phyloP scores from a whole-genome alignment of 345 rosid species.

The Psidium friedrichsthalianum region DNA sequence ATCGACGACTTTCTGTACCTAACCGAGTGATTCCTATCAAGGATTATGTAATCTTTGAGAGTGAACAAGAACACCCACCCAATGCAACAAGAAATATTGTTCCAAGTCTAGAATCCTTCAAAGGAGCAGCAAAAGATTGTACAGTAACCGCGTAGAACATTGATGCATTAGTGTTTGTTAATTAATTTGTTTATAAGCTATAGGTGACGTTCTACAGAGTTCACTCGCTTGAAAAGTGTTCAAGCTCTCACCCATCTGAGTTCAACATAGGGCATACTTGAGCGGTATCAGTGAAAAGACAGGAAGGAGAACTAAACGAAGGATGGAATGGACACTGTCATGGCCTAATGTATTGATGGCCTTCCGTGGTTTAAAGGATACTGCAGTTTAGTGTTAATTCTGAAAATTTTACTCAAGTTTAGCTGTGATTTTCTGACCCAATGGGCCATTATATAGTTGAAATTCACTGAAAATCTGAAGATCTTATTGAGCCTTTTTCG shows the following conservation, averaged over 20 bases:
- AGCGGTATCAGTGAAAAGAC: not conserved
- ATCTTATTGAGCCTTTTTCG: not conserved
- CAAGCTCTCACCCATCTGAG: not conserved
- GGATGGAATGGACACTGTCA: not conserved
- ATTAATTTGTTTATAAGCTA: not conserved
- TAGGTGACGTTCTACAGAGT: not conserved
- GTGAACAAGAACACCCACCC: not conserved
- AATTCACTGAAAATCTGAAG: not conserved
- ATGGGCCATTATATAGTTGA: not conserved
- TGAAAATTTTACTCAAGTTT: not conserved
- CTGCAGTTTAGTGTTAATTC: not conserved
- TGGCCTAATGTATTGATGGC: not conserved
- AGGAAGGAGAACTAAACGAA: not conserved
- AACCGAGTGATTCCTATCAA: too few species aligned
- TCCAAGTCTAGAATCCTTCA: not conserved
- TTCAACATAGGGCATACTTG: not conserved
- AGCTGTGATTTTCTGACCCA: not conserved
- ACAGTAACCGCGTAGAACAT: not conserved
- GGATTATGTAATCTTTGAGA: not conserved
- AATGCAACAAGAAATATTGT: not conserved
- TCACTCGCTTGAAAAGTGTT: not conserved
- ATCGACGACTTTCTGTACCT: too few species aligned
- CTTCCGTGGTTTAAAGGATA: not conserved
- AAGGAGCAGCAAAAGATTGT: not conserved
- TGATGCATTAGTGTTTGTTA: not conserved